phyloP scores from a whole-genome alignment of 1,284 basidiomycete genomes.

The Irpex lacteus region DNA sequence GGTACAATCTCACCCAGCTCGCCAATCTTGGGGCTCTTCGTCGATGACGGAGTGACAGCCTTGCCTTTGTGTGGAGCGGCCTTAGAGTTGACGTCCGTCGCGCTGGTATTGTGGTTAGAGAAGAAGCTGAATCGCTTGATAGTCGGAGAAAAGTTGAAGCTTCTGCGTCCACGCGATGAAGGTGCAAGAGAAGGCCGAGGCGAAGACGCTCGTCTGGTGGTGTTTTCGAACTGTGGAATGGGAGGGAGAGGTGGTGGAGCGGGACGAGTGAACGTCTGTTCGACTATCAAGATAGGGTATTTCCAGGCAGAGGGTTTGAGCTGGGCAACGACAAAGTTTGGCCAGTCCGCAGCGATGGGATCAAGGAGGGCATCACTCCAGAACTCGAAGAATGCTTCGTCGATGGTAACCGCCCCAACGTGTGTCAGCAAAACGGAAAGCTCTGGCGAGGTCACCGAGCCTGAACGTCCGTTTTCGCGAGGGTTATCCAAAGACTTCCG shows the following conservation, averaged over 20 bases:
- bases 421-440: conserved; percentile 14
- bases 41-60: conserved; percentile 8
- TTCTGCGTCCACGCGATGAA: conserved; percentile 36
- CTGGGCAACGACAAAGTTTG: conserved; percentile 64
- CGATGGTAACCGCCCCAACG: conserved; percentile 53
- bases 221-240: conserved; percentile 8
- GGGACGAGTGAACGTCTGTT: conserved; percentile 49
- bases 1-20: conserved; percentile 64
- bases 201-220: conserved; percentile 34
- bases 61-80: conserved; percentile 4
- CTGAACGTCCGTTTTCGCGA: conserved; percentile 12
- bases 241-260: conserved; percentile 32
- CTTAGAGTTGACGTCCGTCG: conserved; percentile 15
- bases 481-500: conserved; percentile 27
- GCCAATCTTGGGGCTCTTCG: conserved; percentile 41
- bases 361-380: conserved; percentile 71
- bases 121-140: conserved; percentile 63
- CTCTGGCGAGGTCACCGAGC: conserved; percentile 2
- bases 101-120: conserved; percentile 21
- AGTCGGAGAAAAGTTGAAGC: conserved; percentile 40
- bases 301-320: conserved; percentile 42
- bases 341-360: conserved; percentile 60
- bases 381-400: conserved; percentile 77
- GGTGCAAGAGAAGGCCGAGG: conserved; percentile 50
- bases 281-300: conserved; percentile 62